phyloP scores from a whole-genome alignment of 352 stramenopile species.

The Globisporangium nodosum region DNA sequence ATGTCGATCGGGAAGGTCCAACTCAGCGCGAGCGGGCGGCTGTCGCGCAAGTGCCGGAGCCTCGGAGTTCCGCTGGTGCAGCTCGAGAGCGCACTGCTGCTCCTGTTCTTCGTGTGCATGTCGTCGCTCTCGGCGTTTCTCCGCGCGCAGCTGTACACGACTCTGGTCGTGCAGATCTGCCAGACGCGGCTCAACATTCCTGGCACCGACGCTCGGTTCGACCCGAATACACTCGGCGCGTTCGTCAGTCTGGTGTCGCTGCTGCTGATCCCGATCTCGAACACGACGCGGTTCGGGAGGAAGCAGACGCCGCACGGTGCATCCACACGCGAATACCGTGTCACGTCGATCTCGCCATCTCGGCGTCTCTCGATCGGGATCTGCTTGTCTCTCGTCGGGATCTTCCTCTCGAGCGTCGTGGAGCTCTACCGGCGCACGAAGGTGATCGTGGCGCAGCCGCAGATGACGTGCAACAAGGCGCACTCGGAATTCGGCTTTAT shows the following conservation, averaged over 20 bases:
- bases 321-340: not conserved
- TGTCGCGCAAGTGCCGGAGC: constrained; percentile 26
- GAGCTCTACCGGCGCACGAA: constrained; percentile 68
- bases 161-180: constrained; percentile 57
- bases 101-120: constrained; percentile 30
- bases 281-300: constrained; percentile 2
- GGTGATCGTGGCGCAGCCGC: constrained; percentile 8
- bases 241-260: constrained; percentile 15
- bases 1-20: constrained; percentile 38
- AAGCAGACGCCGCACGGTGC: not conserved
- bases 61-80: constrained; percentile 32
- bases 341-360: constrained; percentile 16
- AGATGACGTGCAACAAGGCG: constrained; percentile 25
- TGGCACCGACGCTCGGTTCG: constrained; percentile 20
- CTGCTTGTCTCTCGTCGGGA: constrained; percentile 45
- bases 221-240: constrained; percentile 34
- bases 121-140: constrained; percentile 54
- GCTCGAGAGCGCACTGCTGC: constrained; percentile 19
- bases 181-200: constrained; percentile 40
- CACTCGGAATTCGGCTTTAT: constrained; percentile 39
- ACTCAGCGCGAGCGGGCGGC: constrained; percentile 25
- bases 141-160: constrained; percentile 66
- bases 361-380: constrained; percentile 44
- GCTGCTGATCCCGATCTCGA: constrained; percentile 13
- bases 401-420: constrained; percentile 72